These are phyloP conservation scores for Coemansia sp. DNA, from an alignment of 192 early-diverging fungal genomes.

Conservation along the genomic window DNA sequence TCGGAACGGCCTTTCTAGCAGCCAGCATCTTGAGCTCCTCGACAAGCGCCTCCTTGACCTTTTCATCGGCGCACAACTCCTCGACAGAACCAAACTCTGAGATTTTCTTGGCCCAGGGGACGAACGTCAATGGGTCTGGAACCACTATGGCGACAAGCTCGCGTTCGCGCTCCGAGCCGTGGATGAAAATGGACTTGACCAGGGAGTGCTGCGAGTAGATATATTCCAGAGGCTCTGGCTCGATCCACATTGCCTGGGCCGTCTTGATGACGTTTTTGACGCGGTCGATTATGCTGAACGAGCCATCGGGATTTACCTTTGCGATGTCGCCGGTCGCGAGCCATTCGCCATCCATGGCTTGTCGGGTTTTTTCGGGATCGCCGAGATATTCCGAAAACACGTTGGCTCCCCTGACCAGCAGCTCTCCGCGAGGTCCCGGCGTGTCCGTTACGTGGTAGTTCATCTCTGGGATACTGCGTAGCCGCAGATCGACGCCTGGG, in stretches of 20 bases:
- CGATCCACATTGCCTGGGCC: slow-evolving; percentile 82
- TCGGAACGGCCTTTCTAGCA: slow-evolving; percentile 39
- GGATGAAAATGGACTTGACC: slow-evolving; percentile 30
- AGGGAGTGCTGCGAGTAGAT: slow-evolving; percentile 64
- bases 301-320: slow-evolving; percentile 59
- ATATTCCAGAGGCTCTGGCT: slow-evolving; percentile 82
- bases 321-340: slow-evolving; percentile 81
- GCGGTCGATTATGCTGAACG: slow-evolving; percentile 69
- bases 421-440: slow-evolving; percentile 76
- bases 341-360: slow-evolving; percentile 68
- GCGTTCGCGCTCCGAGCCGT: slow-evolving; percentile 77
- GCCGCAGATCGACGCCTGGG: slow-evolving; percentile 69
- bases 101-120: slow-evolving; percentile 58
- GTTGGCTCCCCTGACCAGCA: slow-evolving; percentile 70
- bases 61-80: slow-evolving; percentile 52
- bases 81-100: slow-evolving; percentile 28
- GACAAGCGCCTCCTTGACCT: slow-evolving; percentile 58
- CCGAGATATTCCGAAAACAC: slow-evolving; percentile 71
- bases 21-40: slow-evolving; percentile 56
- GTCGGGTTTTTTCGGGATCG: slow-evolving; percentile 58
- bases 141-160: slow-evolving; percentile 80
- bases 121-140: slow-evolving; percentile 62
- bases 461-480: slow-evolving; percentile 83
- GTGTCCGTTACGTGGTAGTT: slow-evolving; percentile 70
- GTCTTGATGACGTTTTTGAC: slow-evolving; percentile 79